Percentiles rank a stretch among this genome's conserved stretches.
phyloP scores from a whole-genome alignment of 1,284 basidiomycete genomes.

The Mycena citricolor region DNA sequence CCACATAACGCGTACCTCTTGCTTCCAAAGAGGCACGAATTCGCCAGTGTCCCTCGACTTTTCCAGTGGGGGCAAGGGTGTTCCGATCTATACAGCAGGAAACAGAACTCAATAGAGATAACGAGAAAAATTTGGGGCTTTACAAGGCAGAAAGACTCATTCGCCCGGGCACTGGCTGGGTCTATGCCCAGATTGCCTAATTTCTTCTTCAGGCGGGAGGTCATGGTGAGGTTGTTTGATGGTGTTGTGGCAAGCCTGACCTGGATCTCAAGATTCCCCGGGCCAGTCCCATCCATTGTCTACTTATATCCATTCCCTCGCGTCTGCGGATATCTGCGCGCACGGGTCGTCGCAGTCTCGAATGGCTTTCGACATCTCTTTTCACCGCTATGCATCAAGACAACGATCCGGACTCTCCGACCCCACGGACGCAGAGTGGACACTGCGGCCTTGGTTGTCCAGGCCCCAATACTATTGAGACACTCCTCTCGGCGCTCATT shows the following conservation, averaged over 20 bases:
- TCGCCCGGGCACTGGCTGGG: slow-evolving; percentile 64
- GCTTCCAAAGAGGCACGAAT: slow-evolving; percentile 96
- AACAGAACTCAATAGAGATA: slow-evolving; percentile 8
- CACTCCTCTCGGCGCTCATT: too few relatives aligned
- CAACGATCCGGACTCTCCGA: too few relatives aligned
- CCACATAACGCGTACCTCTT: slow-evolving; percentile 63
- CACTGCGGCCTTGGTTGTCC: too few relatives aligned
- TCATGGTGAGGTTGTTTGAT: slow-evolving; percentile 37
- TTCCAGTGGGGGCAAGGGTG: slow-evolving; percentile 85
- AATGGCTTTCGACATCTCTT: too few relatives aligned
- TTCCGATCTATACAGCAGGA: slow-evolving; percentile 88
- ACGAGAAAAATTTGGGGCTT: not conserved
- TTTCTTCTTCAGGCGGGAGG: slow-evolving; percentile 68
- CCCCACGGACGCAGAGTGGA: too few relatives aligned
- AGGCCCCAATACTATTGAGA: too few relatives aligned
- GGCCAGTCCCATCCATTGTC: slow-evolving; percentile 23
- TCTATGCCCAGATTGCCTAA: slow-evolving; percentile 81
- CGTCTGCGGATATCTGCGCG: too few relatives aligned
- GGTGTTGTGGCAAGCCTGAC: too few relatives aligned
- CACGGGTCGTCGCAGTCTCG: too few relatives aligned
- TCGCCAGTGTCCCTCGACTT: slow-evolving; percentile 89
- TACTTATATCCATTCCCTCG: too few relatives aligned
- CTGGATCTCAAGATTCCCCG: too few relatives aligned
- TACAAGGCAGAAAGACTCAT: slow-evolving; percentile 87
- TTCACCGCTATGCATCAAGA: too few relatives aligned